These are phyloP conservation scores for Paramecium bursaria DNA, from an alignment of 73 alveolate genomes.

Conservation along the genomic window DNA sequence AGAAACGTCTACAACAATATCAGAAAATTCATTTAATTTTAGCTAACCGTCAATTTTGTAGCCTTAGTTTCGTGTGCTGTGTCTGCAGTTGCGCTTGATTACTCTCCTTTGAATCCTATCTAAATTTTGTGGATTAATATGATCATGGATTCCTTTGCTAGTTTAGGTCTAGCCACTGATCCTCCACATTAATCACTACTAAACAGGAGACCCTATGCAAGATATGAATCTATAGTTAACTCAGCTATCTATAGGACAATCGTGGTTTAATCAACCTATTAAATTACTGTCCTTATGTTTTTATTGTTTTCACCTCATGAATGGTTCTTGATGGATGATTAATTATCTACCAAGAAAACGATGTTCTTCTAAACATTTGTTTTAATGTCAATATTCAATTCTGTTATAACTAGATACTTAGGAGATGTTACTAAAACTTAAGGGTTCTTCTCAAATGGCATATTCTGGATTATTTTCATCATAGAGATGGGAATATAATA, in stretches of 20 bases:
- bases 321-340: no score
- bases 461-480: no score
- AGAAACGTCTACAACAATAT: conserved; percentile 92
- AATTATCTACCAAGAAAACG: conserved; percentile 58
- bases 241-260: conserved; percentile 75
- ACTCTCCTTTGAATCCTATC: conserved; percentile 87
- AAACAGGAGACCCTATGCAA: conserved; percentile 83
- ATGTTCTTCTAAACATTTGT: conserved; percentile 85
- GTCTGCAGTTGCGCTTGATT: conserved; percentile 89
- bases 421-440: no score
- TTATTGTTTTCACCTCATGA: not conserved
- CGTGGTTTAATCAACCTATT: conserved; percentile 49
- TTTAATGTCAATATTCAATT: conserved; percentile 85
- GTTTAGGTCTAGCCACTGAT: conserved; percentile 96
- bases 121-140: conserved; percentile 91
- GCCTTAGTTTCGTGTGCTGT: conserved; percentile 89
- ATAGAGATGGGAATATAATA: no score
- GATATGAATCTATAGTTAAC: conserved; percentile 90
- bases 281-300: conserved; percentile 26
- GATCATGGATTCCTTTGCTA: conserved; percentile 96
- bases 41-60: conserved; percentile 91
- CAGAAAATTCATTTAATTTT: conserved; percentile 92
- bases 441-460: no score
- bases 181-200: conserved; percentile 90
- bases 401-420: no score